Evolutionary conservation across 2,329 filamentous ascomycete species (phyloP).

Genomic region (Botrytis elliptica): DNA sequence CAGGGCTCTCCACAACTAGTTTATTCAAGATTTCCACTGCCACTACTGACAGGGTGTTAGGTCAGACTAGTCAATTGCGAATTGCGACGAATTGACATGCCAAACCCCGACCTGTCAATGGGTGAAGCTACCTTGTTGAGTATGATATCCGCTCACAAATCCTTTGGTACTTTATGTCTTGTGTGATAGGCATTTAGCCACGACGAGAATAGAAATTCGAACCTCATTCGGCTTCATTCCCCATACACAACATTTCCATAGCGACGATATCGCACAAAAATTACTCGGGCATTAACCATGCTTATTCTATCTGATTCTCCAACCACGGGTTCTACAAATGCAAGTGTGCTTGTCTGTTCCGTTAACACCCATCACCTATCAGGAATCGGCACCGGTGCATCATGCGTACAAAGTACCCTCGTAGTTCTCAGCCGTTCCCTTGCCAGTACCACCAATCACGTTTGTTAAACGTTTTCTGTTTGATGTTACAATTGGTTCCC

Average conservation of each 20-base stretch:
- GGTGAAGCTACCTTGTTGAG: neutral
- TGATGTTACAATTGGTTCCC: slow-evolving; percentile 13
- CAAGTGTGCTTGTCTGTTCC: slow-evolving; percentile 1
- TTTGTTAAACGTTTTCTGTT: neutral
- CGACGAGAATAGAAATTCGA: slow-evolving; percentile 5
- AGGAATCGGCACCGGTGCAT: neutral
- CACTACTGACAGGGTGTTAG: neutral
- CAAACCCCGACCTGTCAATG: neutral
- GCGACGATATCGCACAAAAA: slow-evolving; percentile 9
- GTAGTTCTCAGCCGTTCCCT: slow-evolving; percentile 1
- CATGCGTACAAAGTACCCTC: slow-evolving; percentile 16
- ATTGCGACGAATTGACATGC: neutral
- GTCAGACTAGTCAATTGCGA: neutral
- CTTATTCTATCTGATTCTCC: neutral
- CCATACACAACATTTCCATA: neutral
- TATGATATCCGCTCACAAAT: neutral
- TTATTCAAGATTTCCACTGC: neutral
- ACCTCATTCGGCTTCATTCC: neutral
- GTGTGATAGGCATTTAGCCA: slow-evolving; percentile 7
- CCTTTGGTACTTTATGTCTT: neutral
- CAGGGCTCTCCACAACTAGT: slow-evolving; percentile 10
- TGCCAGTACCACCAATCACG: slow-evolving; percentile 10
- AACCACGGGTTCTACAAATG: slow-evolving; percentile 5
- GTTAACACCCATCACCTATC: slow-evolving; percentile 13
- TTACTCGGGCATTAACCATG: neutral